Evolutionary conservation across 441 rosid species (phyloP), one percentile per base, ranked within the genome.

Genomic region (Gossypium davidsonii): DNA sequence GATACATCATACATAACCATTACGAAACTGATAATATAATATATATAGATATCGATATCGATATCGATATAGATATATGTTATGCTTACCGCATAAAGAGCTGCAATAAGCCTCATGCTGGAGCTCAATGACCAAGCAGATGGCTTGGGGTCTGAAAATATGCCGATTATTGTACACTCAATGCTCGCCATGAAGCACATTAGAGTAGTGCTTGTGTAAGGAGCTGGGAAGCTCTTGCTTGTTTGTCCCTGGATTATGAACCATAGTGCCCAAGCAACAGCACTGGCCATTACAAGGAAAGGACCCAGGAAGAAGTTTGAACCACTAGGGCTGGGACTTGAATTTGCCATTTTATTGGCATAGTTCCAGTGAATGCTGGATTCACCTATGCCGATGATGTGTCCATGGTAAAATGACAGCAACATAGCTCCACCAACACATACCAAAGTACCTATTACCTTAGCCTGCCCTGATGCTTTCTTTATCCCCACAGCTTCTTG

Each of bases 401-500:
- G 83, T 26, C 98, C 99, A 77, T 90, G 97, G 84, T 93, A 95
- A 68, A 93, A 93, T 1, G 98, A 91, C 59, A 91, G 81, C 68
- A 95, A 52, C 98, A 95, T 95, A 11, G 98, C 96, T 67, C 99
- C 99, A 1, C 86, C 86, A 14, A 93, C 98, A 69, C 99, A 93
- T 2, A 85, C 67, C 23, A 77, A 1, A 17, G 97, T 93, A 28
- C 98, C 99, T 0, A 85, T n/a, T 71, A 89, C 83, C 80, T 95
- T 95, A 0, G 97, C 97, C 78, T 88, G 90, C 70, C 97, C 97
- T 1, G 93, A 81, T 63, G 67, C 58, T 12, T 77, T 90, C 79
- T 76, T 90, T 10, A 90, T 84, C 64, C 86, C 85, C 51, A 88
- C 79, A 1, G 73, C 62, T 83, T 95, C 99, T 86, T 92, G 94